Conservation (phyloP, 1,284 basidiomycete genomes). For the Malassezia obtusa region DNA sequence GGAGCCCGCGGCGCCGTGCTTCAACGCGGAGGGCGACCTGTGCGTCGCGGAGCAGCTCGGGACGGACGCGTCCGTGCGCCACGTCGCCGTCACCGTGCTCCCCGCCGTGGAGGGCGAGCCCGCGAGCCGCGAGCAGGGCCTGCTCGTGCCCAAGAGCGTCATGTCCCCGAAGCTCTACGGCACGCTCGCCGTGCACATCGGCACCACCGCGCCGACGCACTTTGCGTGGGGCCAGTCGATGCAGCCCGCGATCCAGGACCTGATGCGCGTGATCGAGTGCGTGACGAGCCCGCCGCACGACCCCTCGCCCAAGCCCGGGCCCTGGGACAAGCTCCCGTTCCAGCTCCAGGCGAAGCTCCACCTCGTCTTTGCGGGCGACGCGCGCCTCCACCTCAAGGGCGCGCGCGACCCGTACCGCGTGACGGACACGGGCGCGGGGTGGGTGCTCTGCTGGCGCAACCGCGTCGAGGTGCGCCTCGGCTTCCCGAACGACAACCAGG, state of each 20-base stretch:
- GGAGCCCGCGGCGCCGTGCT: constrained; percentile 47
- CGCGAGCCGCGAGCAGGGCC: constrained; percentile 56
- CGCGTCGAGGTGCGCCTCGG: constrained; percentile 65
- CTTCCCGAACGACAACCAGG: constrained; percentile 63
- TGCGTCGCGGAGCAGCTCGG: constrained; percentile 85
- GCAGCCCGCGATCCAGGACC: constrained; percentile 72
- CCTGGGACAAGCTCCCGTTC: constrained; percentile 71
- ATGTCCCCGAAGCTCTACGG: constrained; percentile 94
- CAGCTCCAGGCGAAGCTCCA: constrained; percentile 73
- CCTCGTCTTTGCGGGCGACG: constrained; percentile 61
- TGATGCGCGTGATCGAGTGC: constrained; percentile 73
- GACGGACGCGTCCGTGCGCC: constrained; percentile 53
- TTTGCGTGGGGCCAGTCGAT: constrained; percentile 87
- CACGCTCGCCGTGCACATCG: constrained; percentile 57
- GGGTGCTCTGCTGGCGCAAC: constrained; percentile 75
- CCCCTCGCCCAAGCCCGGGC: constrained; percentile 74
- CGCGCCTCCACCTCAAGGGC: constrained; percentile 61
- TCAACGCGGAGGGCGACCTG: constrained; percentile 67
- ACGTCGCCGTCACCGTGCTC: constrained; percentile 38
- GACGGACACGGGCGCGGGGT: constrained; percentile 70
- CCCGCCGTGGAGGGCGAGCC: constrained; percentile 43
- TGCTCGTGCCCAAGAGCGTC: constrained; percentile 76
- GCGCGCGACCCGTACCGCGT: constrained; percentile 72
- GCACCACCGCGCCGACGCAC: constrained; percentile 61
- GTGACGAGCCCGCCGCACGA: constrained; percentile 72